These are phyloP conservation scores for Candida glucosophila DNA, from an alignment of 1,139 yeast species.

Conservation along the genomic window DNA sequence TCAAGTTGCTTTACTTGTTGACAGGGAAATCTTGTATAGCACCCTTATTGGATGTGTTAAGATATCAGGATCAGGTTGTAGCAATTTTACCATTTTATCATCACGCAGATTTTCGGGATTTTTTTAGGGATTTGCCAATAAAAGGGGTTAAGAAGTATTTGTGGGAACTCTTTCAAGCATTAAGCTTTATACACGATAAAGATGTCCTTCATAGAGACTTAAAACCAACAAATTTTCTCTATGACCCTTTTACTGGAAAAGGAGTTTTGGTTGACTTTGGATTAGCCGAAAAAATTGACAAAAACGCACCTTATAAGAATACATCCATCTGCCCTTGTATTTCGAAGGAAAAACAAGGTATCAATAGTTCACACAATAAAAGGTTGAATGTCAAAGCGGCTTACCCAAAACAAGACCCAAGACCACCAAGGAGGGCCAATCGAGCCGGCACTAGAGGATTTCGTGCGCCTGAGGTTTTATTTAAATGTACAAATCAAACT, in stretches of 20 bases:
- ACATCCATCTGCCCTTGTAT: constrained; percentile 25
- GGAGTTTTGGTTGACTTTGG: constrained; percentile 94
- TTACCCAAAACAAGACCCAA: constrained; percentile 69
- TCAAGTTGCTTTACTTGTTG: constrained; percentile 62
- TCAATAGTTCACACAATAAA: constrained; percentile 21
- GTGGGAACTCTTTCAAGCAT: constrained; percentile 68
- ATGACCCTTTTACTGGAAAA: constrained; percentile 62
- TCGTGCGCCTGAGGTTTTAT: constrained; percentile 87
- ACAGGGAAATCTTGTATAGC: constrained; percentile 71
- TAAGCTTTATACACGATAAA: constrained; percentile 66
- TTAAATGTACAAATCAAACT: constrained; percentile 80
- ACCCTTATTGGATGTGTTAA: constrained; percentile 77
- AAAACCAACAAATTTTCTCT: constrained; percentile 83
- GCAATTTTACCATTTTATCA: constrained; percentile 89
- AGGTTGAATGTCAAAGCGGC: constrained; percentile 48
- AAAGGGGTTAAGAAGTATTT: constrained; percentile 76
- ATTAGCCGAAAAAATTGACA: constrained; percentile 53
- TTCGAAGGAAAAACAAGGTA: constrained; percentile 14
- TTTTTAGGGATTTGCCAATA: constrained; percentile 71
- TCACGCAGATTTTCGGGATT: constrained; percentile 85
- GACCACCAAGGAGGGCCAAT: constrained; percentile 89
- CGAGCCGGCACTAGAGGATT: constrained; percentile 98
- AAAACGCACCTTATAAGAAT: constrained; percentile 6
- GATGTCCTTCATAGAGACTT: constrained; percentile 83
- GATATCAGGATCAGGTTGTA: constrained; percentile 85